These are phyloP conservation scores for Plasmodium reichenowi DNA, from an alignment of 169 alveolate species.

Conservation along the genomic window DNA sequence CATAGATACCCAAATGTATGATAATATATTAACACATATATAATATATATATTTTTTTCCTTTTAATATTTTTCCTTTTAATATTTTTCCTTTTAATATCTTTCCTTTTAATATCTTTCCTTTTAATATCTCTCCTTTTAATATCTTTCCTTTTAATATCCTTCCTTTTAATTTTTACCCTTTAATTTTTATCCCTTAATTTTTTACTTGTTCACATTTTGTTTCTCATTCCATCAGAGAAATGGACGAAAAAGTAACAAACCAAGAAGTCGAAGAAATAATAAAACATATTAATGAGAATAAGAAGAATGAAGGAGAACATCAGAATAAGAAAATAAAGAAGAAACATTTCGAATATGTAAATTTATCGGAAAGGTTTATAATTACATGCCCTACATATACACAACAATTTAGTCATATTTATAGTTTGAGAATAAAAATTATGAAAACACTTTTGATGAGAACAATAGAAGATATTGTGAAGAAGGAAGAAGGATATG, in stretches of 20 bases:
- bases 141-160: no score
- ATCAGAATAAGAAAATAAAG: slow-evolving; percentile 39
- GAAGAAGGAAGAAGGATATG: neutral
- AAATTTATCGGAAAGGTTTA: slow-evolving; percentile 29
- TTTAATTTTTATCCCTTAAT: no score
- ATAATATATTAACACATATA: no score
- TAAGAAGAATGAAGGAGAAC: slow-evolving; percentile 6
- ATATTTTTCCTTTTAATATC: no score
- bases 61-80: no score
- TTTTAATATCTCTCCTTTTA: no score
- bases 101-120: no score
- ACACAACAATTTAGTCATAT: slow-evolving; percentile 64
- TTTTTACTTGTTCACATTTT: no score
- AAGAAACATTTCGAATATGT: slow-evolving; percentile 34
- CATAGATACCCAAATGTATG: no score
- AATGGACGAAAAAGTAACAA: slow-evolving; percentile 19
- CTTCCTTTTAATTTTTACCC: no score
- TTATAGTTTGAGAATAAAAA: slow-evolving; percentile 29
- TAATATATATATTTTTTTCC: no score
- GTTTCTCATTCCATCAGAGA: neutral
- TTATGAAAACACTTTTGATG: slow-evolving; percentile 46
- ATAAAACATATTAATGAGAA: slow-evolving; percentile 9
- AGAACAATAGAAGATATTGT: slow-evolving; percentile 24
- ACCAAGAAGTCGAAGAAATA: slow-evolving; percentile 14
- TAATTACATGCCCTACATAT: slow-evolving; percentile 38